Conservation (phyloP, 2,329 filamentous ascomycete genomes). For the Penicillium sp. region DNA sequence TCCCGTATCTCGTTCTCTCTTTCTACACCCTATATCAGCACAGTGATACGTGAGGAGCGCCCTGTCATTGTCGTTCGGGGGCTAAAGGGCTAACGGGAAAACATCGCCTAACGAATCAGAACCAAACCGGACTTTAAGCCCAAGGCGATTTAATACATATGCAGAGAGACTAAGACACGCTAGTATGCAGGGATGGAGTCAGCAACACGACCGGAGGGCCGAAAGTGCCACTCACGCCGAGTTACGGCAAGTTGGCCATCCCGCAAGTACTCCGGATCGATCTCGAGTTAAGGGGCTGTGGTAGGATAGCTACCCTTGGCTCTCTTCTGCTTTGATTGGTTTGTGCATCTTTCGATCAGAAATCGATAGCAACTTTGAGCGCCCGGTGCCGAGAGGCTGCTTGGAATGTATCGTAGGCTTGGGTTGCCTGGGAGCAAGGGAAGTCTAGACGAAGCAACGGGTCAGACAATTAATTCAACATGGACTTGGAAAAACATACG, state of each 20-base stretch:
- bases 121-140: neutral
- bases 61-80: too few relatives aligned
- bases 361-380: constrained; percentile 19
- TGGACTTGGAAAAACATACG: constrained; percentile 4
- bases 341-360: neutral
- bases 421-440: constrained; percentile 9
- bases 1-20: neutral
- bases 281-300: too few relatives aligned
- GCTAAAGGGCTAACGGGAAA: neutral
- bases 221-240: neutral
- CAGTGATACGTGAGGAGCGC: too few relatives aligned
- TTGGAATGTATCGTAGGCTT: constrained; percentile 21
- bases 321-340: too few relatives aligned
- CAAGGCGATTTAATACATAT: neutral
- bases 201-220: neutral
- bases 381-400: constrained; percentile 17
- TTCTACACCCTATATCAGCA: neutral
- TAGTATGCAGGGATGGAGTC: neutral
- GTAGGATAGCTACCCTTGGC: too few relatives aligned
- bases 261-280: neutral
- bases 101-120: neutral
- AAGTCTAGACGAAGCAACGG: constrained; percentile 12
- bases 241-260: constrained; percentile 2
- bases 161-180: neutral
- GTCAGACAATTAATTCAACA: too few relatives aligned